Conservation (phyloP, 106 monocot genomes). For the Xerophyta viscosa region DNA sequence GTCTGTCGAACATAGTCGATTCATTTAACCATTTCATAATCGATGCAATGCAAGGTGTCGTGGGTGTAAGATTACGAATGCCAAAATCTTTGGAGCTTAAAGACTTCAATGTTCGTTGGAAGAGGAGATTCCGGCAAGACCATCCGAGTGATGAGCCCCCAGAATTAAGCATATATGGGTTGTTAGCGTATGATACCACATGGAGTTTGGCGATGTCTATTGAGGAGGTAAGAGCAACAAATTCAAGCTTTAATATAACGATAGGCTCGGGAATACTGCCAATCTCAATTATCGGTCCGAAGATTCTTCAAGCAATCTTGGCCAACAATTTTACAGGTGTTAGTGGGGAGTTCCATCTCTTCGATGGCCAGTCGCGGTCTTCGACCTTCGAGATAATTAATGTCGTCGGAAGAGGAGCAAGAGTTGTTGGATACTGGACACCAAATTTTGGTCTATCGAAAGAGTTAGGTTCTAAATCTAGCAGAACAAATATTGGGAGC, state of each 20-base stretch:
- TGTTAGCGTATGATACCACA: conserved; percentile 16
- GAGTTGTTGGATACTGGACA: conserved; percentile 1
- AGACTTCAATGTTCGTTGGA: conserved; percentile 34
- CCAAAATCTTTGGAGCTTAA: conserved; percentile 10
- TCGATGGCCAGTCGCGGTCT: not conserved
- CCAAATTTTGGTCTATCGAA: not conserved
- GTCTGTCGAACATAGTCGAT: conserved; percentile 23
- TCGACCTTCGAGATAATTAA: not conserved
- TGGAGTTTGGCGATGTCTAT: conserved; percentile 19
- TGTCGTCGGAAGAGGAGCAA: not conserved
- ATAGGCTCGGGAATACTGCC: too few species aligned
- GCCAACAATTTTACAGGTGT: not conserved
- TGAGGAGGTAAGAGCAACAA: conserved; percentile 10
- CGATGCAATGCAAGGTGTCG: conserved; percentile 32
- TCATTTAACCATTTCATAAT: conserved; percentile 6
- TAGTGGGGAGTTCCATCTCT: not conserved
- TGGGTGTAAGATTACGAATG: conserved; percentile 39
- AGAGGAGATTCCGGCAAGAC: conserved; percentile 14
- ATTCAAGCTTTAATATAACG: not conserved
- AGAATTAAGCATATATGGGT: not conserved
- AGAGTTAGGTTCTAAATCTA: not conserved
- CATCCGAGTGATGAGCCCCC: conserved; percentile 1
- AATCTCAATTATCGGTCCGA: too few species aligned
- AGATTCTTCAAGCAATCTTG: not conserved
- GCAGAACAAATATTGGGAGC: not conserved